Percentiles rank a stretch among this genome's conserved stretches.
phyloP scores from a whole-genome alignment of 140 eudicot genomes.

The Stevia rebaudiana region DNA sequence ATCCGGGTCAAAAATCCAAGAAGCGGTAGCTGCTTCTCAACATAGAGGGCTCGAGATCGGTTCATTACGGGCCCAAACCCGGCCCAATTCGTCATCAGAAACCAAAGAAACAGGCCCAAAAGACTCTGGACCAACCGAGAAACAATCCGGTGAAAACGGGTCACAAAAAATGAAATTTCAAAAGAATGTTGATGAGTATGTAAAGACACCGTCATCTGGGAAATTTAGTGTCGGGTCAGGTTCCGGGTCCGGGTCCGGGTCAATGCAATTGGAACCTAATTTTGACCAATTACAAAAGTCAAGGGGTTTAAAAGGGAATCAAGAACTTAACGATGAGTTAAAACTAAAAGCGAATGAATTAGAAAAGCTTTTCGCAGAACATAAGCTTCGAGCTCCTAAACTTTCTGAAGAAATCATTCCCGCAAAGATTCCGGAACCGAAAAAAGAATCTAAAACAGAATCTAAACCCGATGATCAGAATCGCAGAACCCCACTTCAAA shows the following conservation, averaged over 20 bases:
- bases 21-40: conserved; percentile 51
- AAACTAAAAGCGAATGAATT: conserved; percentile 89
- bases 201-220: conserved; percentile 35
- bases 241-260: conserved; percentile 32
- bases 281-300: conserved; percentile 54
- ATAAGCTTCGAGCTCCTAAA: conserved; percentile 82
- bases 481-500: conserved; percentile 36
- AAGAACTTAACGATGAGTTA: conserved; percentile 80
- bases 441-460: conserved; percentile 17
- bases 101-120: conserved; percentile 30
- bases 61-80: conserved; percentile 36
- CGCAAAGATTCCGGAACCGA: conserved; percentile 25
- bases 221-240: too few relatives aligned
- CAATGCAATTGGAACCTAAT: conserved; percentile 35
- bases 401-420: conserved; percentile 47
- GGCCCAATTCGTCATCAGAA: conserved; percentile 30
- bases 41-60: conserved; percentile 43
- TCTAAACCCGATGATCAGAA: conserved; percentile 31
- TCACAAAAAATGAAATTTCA: conserved; percentile 34
- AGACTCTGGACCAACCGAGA: conserved; percentile 30
- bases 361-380: conserved; percentile 89
- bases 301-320: conserved; percentile 77
- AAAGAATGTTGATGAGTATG: conserved; percentile 38
- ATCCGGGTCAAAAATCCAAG: conserved; percentile 45
- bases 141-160: conserved; percentile 41